These are phyloP conservation scores for Trifolium repens DNA, from an alignment of 306 rosid genomes.

Conservation along the genomic window DNA sequence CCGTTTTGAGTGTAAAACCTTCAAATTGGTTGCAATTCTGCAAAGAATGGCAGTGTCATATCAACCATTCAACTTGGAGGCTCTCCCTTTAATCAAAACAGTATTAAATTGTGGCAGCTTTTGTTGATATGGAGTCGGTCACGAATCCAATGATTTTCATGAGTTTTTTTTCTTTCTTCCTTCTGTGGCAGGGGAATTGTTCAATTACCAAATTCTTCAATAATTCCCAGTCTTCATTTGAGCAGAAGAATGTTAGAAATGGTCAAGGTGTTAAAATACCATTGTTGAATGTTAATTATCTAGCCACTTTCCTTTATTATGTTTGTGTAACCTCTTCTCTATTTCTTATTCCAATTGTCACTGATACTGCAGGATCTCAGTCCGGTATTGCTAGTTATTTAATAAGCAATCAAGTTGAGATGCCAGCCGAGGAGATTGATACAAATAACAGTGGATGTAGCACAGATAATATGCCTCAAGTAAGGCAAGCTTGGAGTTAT, in stretches of 20 bases:
- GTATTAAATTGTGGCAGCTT: conserved; percentile 13
- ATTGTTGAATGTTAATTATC: conserved; percentile 49
- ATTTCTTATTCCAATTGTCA: conserved; percentile 13
- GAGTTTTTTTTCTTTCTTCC: not conserved
- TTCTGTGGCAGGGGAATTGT: conserved; percentile 57
- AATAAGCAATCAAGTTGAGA: conserved; percentile 40
- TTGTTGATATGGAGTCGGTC: conserved; percentile 6
- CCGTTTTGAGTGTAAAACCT: conserved; percentile 10
- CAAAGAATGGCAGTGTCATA: not conserved
- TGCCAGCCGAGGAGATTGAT: conserved; percentile 42
- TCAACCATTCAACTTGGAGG: conserved; percentile 18
- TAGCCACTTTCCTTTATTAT: conserved; percentile 27
- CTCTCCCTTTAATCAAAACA: conserved; percentile 14
- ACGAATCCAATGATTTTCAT: conserved; percentile 14
- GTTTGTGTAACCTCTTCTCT: not conserved
- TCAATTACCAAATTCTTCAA: conserved; percentile 75
- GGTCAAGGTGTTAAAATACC: conserved; percentile 46
- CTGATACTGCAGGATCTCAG: conserved; percentile 42
- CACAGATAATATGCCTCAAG: conserved; percentile 40
- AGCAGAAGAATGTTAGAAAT: conserved; percentile 53
- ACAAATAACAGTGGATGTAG: conserved; percentile 28
- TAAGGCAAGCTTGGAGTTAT: conserved; percentile 71
- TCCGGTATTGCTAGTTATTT: conserved; percentile 34
- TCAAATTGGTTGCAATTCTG: conserved; percentile 17
- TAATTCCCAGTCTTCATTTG: conserved; percentile 50